A percentile compares a stretch with the other conserved stretches of the same genome.
phyloP scores from a whole-genome alignment of 2,329 filamentous ascomycete species.

The Fusarium sp. region DNA sequence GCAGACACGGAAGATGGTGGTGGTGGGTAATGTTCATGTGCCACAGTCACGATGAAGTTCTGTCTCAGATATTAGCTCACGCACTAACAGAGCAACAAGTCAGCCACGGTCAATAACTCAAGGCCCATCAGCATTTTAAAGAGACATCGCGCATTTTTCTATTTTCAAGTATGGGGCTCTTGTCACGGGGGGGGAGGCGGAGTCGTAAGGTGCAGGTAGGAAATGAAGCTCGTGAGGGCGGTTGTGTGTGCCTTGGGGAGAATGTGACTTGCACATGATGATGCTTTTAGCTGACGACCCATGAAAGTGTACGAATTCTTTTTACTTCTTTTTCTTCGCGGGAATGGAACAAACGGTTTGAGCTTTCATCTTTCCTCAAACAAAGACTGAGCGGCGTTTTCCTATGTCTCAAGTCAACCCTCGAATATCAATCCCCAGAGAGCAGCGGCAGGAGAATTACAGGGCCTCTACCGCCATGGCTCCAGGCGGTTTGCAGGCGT shows the following conservation, averaged over 20 bases:
- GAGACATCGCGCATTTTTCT: conserved; percentile 4
- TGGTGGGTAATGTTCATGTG: conserved; percentile 26
- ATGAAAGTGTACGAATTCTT: neutral
- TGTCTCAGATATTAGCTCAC: conserved; percentile 34
- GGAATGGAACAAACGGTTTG: neutral
- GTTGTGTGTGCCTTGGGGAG: neutral
- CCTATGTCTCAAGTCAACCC: conserved; percentile 31
- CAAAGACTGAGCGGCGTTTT: neutral
- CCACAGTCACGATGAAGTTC: conserved; percentile 30
- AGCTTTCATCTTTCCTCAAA: neutral
- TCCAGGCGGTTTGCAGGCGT: conserved; percentile 11
- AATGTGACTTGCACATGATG: conserved; percentile 19
- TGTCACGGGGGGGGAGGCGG: conserved; percentile 29
- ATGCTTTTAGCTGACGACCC: neutral
- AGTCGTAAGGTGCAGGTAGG: conserved; percentile 22
- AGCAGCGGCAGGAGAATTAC: conserved; percentile 27
- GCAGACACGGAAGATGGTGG: conserved; percentile 20
- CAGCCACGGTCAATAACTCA: conserved; percentile 18
- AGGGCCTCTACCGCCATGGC: conserved; percentile 31
- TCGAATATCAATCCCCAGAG: conserved; percentile 9
- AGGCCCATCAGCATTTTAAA: conserved; percentile 16
- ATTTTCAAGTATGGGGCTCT: conserved; percentile 1
- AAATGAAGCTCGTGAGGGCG: conserved; percentile 19
- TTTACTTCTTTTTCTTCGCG: neutral
- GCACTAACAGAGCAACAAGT: conserved; percentile 8